phyloP scores from a whole-genome alignment of 805 yeast species.

The Sugiyamaella lignohabitans region DNA sequence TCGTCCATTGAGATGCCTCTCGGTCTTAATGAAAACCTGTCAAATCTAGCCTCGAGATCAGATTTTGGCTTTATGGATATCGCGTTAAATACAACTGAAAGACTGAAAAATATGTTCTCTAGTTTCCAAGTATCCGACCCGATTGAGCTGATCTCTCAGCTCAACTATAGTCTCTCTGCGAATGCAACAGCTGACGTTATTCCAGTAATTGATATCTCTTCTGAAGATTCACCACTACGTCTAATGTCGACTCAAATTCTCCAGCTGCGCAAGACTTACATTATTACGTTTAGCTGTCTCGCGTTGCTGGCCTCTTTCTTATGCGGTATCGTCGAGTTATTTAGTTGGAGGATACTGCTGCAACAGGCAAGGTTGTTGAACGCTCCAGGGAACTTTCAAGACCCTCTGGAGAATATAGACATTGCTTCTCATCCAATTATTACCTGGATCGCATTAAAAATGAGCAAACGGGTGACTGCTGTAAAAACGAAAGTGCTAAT shows the following conservation, averaged over 20 bases:
- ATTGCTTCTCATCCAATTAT: slow-evolving; percentile 9
- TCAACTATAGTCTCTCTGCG: background rate
- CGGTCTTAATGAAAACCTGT: background rate
- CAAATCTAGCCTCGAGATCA: background rate
- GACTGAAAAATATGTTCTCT: background rate
- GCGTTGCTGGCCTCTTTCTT: slow-evolving; percentile 11
- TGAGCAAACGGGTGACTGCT: background rate
- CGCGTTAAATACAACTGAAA: background rate
- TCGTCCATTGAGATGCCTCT: background rate
- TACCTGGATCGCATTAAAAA: background rate
- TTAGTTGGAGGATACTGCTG: slow-evolving; percentile 10
- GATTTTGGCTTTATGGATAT: background rate
- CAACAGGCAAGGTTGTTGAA: slow-evolving; percentile 9
- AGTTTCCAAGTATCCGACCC: too few species aligned
- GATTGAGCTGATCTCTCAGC: background rate
- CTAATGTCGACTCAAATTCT: background rate
- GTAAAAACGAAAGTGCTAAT: background rate
- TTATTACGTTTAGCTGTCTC: slow-evolving; percentile 8
- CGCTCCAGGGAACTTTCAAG: slow-evolving; percentile 8
- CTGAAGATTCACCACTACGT: too few species aligned
- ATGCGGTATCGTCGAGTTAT: slow-evolving; percentile 9
- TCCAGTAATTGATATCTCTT: background rate
- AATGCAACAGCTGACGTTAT: background rate
- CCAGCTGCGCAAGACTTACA: slow-evolving; percentile 4
- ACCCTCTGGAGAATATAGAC: slow-evolving; percentile 13